Base-by-base conservation (phyloP, 1,139 yeast genomes). In the Candida sanyaensis region DNA sequence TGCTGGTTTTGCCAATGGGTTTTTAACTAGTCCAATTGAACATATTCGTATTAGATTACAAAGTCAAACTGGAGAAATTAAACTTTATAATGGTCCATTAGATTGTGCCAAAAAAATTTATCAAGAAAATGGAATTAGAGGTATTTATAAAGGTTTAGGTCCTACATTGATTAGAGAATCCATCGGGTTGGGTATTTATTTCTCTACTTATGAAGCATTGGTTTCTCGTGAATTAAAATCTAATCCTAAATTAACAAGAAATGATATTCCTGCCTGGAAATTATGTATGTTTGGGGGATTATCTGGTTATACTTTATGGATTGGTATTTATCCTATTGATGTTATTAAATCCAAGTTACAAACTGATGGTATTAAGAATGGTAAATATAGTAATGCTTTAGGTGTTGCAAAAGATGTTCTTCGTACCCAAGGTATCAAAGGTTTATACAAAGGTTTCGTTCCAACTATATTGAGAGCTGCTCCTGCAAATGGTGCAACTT, bases 401-500 rank as follows among this genome's bases (percentile, higher is more conserved):
- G 78, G 77, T 50, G 95, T 89, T 28, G 68, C 80, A 23, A 75
- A 63, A 50, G 75, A 77, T 52, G 76, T 89, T 21, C 77, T 71
- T 64, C 65, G 63, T 42, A 75, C 74, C 7, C 73, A 75, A 46
- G 97, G 97, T 31, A 55, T 83, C 45, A 75, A 75, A 56, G 96
- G 96, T 0, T 88, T 92, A 62, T 86, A 88, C 68, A 84, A 86
- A 66, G 98, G 98, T 1, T 90, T 91, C 62, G 68, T 84, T 23
- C 97, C 98, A 43, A 91, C 98, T 1, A 83, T 92, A 54, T 73
- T 92, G 57, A 85, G 98, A 68, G 97, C 98, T 46, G 96, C 96
- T 2, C 98, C 98, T 3, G 98, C 96, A 13, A 92, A 92, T 62
- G 98, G 97, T 45, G 96, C 96, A 29, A 92, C 98, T 1, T 92